A percentile compares a stretch with the other conserved stretches of the same genome.
These are phyloP conservation scores for Amborella trichopoda DNA, from an alignment of 164 flowering plant species.

Conservation along the genomic window DNA sequence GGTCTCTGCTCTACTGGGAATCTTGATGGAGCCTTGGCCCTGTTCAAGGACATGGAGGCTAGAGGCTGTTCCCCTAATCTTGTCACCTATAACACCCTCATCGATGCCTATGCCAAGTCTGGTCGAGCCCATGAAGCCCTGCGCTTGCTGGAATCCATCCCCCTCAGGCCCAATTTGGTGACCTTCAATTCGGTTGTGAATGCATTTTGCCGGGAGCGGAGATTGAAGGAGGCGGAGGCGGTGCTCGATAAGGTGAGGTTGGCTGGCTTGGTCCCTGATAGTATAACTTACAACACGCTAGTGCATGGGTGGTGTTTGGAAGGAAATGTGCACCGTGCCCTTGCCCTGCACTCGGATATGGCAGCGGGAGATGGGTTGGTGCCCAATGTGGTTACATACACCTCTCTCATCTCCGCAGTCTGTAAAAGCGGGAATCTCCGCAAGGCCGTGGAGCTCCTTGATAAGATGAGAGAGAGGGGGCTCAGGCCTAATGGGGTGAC, in stretches of 20 bases:
- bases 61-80: conserved; percentile 70
- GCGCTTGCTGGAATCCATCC: conserved; percentile 24
- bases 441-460: conserved; percentile 59
- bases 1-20: conserved; percentile 43
- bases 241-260: conserved; percentile 46
- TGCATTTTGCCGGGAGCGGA: conserved; percentile 64
- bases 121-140: conserved; percentile 38
- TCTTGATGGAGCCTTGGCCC: conserved; percentile 40
- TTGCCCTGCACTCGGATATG: conserved; percentile 63
- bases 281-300: conserved; percentile 75
- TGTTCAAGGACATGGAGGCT: conserved; percentile 50
- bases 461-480: conserved; percentile 62
- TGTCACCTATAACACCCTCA: conserved; percentile 70
- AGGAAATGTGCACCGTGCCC: conserved; percentile 72
- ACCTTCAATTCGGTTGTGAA: conserved; percentile 65
- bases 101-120: conserved; percentile 50
- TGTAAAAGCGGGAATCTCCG: conserved; percentile 33
- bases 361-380: conserved; percentile 48
- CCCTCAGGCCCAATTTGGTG: conserved; percentile 57
- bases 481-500: conserved; percentile 60
- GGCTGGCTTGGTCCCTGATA: conserved; percentile 57
- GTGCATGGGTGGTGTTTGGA: conserved; percentile 68
- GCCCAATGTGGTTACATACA: conserved; percentile 74
- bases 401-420: conserved; percentile 34
- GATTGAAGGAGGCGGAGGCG: conserved; percentile 42